Percentiles rank a stretch among this genome's conserved stretches.
phyloP scores from a whole-genome alignment of 2,329 filamentous ascomycete species.

The Ophiostoma novo-ulmi region DNA sequence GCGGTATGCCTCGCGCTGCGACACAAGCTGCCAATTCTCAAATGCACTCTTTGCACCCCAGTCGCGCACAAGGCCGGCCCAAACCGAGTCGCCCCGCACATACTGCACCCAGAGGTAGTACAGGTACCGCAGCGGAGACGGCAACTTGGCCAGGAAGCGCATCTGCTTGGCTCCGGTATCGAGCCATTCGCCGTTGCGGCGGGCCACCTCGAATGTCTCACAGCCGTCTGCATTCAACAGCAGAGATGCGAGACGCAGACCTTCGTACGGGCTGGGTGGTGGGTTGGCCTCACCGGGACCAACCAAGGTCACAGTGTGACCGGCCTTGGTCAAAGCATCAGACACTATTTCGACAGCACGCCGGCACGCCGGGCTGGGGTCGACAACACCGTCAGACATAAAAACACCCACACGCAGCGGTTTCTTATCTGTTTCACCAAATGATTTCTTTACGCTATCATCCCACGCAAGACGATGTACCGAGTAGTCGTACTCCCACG shows the following conservation, averaged over 20 bases:
- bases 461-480: constrained; percentile 79
- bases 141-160: constrained; percentile 66
- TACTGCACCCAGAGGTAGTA: constrained; percentile 90
- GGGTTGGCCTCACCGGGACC: constrained; percentile 38
- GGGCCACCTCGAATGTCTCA: constrained; percentile 69
- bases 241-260: constrained; percentile 68
- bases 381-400: constrained; percentile 46
- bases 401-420: constrained; percentile 52
- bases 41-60: constrained; percentile 69
- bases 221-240: constrained; percentile 83
- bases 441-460: constrained; percentile 61
- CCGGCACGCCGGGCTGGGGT: constrained; percentile 52
- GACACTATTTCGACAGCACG: constrained; percentile 60
- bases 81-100: constrained; percentile 66
- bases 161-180: constrained; percentile 74
- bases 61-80: constrained; percentile 69
- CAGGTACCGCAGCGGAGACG: constrained; percentile 70
- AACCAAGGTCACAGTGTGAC: constrained; percentile 57
- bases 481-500: constrained; percentile 71
- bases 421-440: constrained; percentile 34
- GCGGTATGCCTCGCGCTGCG: constrained; percentile 71
- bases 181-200: constrained; percentile 71
- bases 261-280: constrained; percentile 64
- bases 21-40: constrained; percentile 79
- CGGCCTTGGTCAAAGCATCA: constrained; percentile 49